Evolutionary conservation across 78 protist genomes (phyloP).

Genomic region (Dictyostelium purpureum): DNA sequence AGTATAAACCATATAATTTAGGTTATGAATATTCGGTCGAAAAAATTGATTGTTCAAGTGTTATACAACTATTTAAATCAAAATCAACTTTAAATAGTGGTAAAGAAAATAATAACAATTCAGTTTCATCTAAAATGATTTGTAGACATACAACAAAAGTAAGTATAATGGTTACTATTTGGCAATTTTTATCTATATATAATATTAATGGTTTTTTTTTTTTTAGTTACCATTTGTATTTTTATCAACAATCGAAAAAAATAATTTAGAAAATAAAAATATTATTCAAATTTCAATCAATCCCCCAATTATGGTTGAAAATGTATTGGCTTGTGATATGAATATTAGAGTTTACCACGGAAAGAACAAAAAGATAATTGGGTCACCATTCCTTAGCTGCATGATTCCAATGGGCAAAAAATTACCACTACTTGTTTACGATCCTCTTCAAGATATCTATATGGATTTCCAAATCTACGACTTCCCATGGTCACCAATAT

Average conservation of each 20-base stretch:
- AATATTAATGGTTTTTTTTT: background rate
- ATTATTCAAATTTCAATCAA: slow-evolving; percentile 36
- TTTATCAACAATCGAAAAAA: slow-evolving; percentile 37
- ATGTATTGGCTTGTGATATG: slow-evolving; percentile 75
- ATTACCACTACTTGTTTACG: slow-evolving; percentile 23
- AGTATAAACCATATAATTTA: slow-evolving; percentile 43
- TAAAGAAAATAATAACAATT: background rate
- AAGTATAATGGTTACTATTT: no score
- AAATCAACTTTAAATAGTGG: slow-evolving; percentile 1
- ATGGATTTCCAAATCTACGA: slow-evolving; percentile 72
- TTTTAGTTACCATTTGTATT: slow-evolving; percentile 47
- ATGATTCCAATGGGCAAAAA: slow-evolving; percentile 47
- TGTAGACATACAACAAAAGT: slow-evolving; percentile 19
- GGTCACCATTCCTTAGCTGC: slow-evolving; percentile 47
- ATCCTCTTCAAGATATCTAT: slow-evolving; percentile 34
- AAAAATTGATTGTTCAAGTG: slow-evolving; percentile 40
- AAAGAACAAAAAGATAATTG: slow-evolving; percentile 44
- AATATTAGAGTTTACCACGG: slow-evolving; percentile 36
- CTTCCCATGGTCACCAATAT: slow-evolving; percentile 61
- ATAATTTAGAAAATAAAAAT: slow-evolving; percentile 22
- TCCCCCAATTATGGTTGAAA: slow-evolving; percentile 55
- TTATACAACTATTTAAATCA: slow-evolving; percentile 13
- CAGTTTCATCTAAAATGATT: slow-evolving; percentile 36
- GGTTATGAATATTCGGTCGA: slow-evolving; percentile 42
- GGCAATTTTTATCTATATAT: background rate